Evolutionary conservation across 768 basidiomycete genomes (phyloP).

Genomic region (Suillus fuscotomentosus): DNA sequence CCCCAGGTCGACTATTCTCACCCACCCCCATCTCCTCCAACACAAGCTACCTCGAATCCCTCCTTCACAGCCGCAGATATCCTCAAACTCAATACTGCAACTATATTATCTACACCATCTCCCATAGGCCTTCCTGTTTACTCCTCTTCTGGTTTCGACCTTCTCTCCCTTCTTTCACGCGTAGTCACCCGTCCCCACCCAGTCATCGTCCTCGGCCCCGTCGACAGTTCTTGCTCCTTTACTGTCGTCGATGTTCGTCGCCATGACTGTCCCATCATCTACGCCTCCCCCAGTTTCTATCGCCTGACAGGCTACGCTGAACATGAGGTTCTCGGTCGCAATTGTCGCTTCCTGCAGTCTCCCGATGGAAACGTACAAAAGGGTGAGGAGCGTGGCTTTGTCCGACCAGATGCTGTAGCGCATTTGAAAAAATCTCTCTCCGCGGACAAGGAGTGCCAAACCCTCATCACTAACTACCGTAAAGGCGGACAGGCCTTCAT

Average conservation of each 20-base stretch:
- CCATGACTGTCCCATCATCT: conserved; percentile 85
- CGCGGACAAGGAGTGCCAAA: conserved; percentile 86
- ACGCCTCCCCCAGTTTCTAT: conserved; percentile 84
- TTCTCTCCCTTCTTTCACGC: conserved; percentile 76
- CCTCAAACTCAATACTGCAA: not conserved
- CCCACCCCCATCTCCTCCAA: conserved; percentile 1
- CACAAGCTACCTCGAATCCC: not conserved
- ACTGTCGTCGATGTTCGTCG: conserved; percentile 82
- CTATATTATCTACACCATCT: conserved; percentile 28
- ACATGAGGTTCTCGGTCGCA: conserved; percentile 78
- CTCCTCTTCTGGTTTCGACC: conserved; percentile 88
- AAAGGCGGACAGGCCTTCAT: conserved; percentile 85
- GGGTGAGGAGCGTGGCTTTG: conserved; percentile 56
- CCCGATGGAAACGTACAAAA: conserved; percentile 58
- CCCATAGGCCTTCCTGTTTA: conserved; percentile 61
- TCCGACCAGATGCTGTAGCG: conserved; percentile 64
- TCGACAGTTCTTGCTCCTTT: conserved; percentile 92
- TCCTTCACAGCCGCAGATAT: conserved; percentile 7
- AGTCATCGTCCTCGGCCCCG: conserved; percentile 78
- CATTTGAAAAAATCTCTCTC: conserved; percentile 63
- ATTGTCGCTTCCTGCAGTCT: conserved; percentile 89
- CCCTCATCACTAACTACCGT: conserved; percentile 82
- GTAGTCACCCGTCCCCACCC: conserved; percentile 76
- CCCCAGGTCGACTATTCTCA: not conserved
- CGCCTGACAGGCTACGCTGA: conserved; percentile 73